Conservation (phyloP, 139 green algal species). For the Tetradesmus lagerheimii region DNA sequence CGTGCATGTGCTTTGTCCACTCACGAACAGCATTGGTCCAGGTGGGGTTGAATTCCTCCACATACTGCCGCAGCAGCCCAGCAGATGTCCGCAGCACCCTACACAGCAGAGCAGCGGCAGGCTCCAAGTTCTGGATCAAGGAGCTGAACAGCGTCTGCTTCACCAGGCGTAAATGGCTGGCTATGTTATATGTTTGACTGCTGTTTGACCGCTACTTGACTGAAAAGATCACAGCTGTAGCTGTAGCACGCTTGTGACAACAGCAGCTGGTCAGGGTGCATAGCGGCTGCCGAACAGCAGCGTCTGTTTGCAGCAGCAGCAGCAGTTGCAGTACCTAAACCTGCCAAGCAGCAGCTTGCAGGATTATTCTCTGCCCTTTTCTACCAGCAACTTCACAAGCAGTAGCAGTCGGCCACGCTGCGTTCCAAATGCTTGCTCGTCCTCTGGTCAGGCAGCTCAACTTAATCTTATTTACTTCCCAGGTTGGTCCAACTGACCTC, state of each 20-base stretch:
- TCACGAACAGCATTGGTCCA: neutral
- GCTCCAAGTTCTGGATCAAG: neutral
- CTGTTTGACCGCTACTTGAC: too few relatives aligned
- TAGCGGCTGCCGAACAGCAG: too few relatives aligned
- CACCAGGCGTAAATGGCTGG: neutral
- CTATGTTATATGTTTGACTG: neutral
- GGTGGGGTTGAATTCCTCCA: neutral
- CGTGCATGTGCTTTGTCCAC: neutral
- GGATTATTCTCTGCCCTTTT: neutral
- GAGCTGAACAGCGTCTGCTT: neutral
- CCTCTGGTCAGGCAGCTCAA: too few relatives aligned
- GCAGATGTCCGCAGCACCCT: constrained; percentile 26
- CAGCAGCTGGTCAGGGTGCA: too few relatives aligned
- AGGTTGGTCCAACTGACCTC: neutral
- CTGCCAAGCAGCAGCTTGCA: neutral
- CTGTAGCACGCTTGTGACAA: too few relatives aligned
- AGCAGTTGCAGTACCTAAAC: neutral
- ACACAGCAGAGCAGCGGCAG: neutral
- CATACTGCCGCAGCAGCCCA: neutral
- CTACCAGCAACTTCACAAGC: neutral
- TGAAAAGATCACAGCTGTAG: too few relatives aligned
- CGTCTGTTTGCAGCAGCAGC: neutral
- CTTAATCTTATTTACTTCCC: too few relatives aligned
- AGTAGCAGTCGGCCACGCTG: too few relatives aligned
- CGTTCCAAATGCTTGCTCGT: too few relatives aligned